Conservation (phyloP, 352 stramenopile species). For the Lagenidium giganteum region DNA sequence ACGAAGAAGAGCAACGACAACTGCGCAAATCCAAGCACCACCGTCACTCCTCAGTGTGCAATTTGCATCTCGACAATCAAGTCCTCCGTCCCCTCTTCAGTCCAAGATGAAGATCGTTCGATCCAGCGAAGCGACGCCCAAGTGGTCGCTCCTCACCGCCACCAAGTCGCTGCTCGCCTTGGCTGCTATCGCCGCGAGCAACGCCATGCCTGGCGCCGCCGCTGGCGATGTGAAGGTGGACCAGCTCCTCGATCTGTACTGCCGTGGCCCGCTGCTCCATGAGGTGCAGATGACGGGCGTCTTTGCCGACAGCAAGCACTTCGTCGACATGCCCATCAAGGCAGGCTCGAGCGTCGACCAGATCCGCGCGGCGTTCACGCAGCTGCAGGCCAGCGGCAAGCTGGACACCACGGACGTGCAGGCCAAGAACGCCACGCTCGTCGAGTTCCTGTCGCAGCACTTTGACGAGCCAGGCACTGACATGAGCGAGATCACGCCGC, state of each 20-base stretch:
- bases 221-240: neutral
- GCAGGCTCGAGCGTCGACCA: constrained; percentile 18
- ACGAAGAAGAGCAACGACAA: no score
- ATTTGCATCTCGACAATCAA: no score
- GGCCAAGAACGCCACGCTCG: constrained; percentile 16
- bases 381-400: constrained; percentile 32
- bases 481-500: constrained; percentile 25
- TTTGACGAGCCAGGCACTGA: constrained; percentile 61
- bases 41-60: no score
- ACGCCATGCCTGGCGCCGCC: neutral
- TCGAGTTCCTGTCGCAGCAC: constrained; percentile 46
- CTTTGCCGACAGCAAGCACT: constrained; percentile 85
- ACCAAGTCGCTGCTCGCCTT: no score
- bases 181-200: no score
- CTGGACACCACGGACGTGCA: neutral
- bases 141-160: no score
- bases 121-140: no score
- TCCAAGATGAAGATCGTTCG: no score
- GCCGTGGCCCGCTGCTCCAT: constrained; percentile 42
- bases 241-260: constrained; percentile 38
- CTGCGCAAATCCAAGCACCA: no score
- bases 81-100: no score
- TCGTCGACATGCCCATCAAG: constrained; percentile 88
- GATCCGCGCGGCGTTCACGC: constrained; percentile 40
- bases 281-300: constrained; percentile 56